A percentile compares a stretch with the other conserved stretches of the same genome.
phyloP scores from a whole-genome alignment of 2,329 filamentous ascomycete genomes.

The Xylariomycetidae sp. region DNA sequence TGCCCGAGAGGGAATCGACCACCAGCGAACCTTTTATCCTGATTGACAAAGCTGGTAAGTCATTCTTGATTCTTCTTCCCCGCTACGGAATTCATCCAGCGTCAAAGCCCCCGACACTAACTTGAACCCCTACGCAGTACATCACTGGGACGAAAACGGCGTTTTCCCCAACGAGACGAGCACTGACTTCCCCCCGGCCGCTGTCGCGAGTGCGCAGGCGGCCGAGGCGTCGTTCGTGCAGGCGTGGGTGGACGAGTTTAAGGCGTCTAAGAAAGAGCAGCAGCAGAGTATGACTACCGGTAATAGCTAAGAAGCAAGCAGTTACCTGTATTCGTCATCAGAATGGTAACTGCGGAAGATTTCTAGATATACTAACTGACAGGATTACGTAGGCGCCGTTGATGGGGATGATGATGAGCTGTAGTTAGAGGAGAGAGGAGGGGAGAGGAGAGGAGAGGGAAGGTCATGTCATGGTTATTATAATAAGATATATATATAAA shows the following conservation, averaged over 20 bases:
- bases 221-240: conserved; percentile 58
- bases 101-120: conserved; percentile 16
- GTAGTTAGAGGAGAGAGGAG: too few relatives aligned
- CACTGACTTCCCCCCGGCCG: conserved; percentile 49
- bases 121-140: too few relatives aligned
- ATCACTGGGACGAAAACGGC: conserved; percentile 77
- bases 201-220: conserved; percentile 55
- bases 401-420: too few relatives aligned
- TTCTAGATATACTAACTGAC: too few relatives aligned
- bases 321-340: too few relatives aligned
- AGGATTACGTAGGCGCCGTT: too few relatives aligned
- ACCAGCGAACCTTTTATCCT: conserved; percentile 66
- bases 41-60: conserved; percentile 51
- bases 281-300: background rate
- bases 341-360: too few relatives aligned
- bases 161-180: conserved; percentile 60
- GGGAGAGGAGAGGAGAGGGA: too few relatives aligned
- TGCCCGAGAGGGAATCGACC: conserved; percentile 54
- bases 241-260: conserved; percentile 63
- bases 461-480: too few relatives aligned
- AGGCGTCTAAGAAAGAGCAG: too few relatives aligned
- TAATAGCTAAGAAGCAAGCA: too few relatives aligned
- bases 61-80: conserved; percentile 2
- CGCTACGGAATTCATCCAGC: background rate
- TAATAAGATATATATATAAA: too few relatives aligned